A percentile compares a stretch with the other conserved stretches of the same genome.
Evolutionary conservation across 345 rosid genomes (phyloP).

Genomic region (Lumnitzera racemosa): DNA sequence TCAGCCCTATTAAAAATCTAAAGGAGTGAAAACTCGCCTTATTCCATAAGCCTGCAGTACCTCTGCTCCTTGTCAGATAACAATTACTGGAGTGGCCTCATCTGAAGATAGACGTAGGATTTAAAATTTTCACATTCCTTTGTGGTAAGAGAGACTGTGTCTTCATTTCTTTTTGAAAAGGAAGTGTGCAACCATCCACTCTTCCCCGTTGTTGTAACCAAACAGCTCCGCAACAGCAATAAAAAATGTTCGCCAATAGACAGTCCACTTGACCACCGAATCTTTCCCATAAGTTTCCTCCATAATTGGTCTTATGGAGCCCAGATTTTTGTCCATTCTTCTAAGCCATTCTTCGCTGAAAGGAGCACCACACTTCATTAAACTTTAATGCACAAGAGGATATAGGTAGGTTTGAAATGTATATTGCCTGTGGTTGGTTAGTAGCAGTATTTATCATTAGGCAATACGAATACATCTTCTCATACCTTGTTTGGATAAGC

Average conservation of each 20-base stretch:
- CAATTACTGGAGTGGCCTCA: no score
- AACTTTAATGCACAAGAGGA: not conserved
- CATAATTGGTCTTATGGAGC: conserved; percentile 53
- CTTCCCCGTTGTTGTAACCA: conserved; percentile 75
- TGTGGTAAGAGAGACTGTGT: not conserved
- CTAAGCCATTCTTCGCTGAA: conserved; percentile 84
- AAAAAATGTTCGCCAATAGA: conserved; percentile 85
- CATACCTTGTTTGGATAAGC: no score
- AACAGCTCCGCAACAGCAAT: conserved; percentile 81
- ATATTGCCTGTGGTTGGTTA: no score
- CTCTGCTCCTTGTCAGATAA: no score
- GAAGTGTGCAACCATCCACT: conserved; percentile 81
- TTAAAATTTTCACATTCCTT: not conserved
- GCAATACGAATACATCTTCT: no score
- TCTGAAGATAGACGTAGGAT: not conserved
- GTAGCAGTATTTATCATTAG: no score
- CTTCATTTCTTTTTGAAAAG: conserved; percentile 69
- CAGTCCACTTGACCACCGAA: conserved; percentile 72
- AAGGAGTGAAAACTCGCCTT: no score
- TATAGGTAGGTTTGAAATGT: no score
- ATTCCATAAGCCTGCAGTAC: no score
- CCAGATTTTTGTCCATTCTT: conserved; percentile 63
- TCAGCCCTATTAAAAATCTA: no score
- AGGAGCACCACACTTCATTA: not conserved
- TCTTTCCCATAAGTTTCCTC: conserved; percentile 75